Evolutionary conservation across 768 basidiomycete species (phyloP).

Genomic region (Russula virescens): DNA sequence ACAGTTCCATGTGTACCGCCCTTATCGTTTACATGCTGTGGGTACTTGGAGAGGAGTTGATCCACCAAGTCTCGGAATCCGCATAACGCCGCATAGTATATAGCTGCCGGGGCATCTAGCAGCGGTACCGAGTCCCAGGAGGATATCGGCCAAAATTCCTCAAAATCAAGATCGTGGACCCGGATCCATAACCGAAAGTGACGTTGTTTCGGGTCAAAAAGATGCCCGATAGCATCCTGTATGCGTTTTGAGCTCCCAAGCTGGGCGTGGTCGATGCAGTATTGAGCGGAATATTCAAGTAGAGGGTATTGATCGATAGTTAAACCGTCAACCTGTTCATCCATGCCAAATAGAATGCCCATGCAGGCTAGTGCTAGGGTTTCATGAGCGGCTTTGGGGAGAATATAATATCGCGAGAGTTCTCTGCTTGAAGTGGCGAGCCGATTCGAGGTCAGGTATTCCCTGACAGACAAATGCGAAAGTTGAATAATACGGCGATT

Average conservation of each 20-base stretch:
- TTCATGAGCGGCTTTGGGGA: neutral
- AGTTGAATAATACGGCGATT: neutral
- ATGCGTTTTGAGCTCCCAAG: neutral
- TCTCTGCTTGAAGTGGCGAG: neutral
- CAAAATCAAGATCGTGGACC: neutral
- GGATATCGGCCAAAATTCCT: no score
- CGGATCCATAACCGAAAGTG: neutral
- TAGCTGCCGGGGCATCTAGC: no score
- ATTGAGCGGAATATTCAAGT: neutral
- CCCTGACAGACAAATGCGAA: neutral
- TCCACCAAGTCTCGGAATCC: neutral
- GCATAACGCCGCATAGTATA: neutral
- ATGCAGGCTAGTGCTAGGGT: neutral
- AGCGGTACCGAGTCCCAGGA: no score
- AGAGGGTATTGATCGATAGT: neutral
- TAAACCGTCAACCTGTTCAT: neutral
- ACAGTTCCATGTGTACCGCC: no score
- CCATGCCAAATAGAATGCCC: neutral
- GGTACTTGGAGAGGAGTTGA: neutral
- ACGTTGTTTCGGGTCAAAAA: neutral
- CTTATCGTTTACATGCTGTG: neutral
- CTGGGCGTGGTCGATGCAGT: neutral
- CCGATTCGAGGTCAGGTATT: neutral
- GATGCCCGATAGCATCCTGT: neutral
- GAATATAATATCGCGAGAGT: neutral